phyloP scores from a whole-genome alignment of 2,329 filamentous ascomycete species.

The Allantophomopsis lycopodina region DNA sequence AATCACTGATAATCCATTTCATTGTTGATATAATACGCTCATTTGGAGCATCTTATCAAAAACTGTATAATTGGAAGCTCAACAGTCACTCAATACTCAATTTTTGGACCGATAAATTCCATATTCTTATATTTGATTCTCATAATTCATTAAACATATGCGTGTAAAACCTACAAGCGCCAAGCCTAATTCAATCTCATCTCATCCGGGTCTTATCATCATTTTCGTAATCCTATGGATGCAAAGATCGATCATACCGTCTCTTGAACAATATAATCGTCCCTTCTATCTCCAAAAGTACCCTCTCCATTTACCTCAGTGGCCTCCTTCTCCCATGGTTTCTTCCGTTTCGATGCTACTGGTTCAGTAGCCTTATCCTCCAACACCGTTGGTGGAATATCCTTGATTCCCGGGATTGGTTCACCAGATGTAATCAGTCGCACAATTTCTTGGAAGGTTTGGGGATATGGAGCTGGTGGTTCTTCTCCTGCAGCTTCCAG shows the following conservation, averaged over 20 bases:
- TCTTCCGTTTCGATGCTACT: constrained; percentile 26
- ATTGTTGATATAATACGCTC: too few species aligned
- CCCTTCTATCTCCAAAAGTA: constrained; percentile 15
- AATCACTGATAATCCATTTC: too few species aligned
- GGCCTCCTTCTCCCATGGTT: constrained; percentile 67
- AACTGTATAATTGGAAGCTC: too few species aligned
- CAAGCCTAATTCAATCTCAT: too few species aligned
- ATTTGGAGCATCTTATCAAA: too few species aligned
- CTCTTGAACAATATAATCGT: constrained; percentile 14
- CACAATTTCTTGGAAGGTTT: constrained; percentile 73
- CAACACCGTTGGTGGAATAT: constrained; percentile 72
- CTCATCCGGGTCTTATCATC: too few species aligned
- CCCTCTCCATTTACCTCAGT: constrained; percentile 19
- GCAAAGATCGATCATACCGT: neutral
- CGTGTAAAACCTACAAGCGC: neutral
- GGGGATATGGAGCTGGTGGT: constrained; percentile 53
- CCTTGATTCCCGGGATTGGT: constrained; percentile 73
- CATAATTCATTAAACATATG: too few species aligned
- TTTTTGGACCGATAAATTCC: too few species aligned
- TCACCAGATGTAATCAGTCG: constrained; percentile 72
- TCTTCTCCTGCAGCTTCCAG: constrained; percentile 4
- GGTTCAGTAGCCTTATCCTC: constrained; percentile 44
- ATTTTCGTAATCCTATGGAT: too few species aligned
- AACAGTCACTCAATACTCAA: too few species aligned
- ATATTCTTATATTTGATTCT: too few species aligned